Conservation (phyloP, 495 filamentous ascomycete species). For the Podospora tetraspora region DNA sequence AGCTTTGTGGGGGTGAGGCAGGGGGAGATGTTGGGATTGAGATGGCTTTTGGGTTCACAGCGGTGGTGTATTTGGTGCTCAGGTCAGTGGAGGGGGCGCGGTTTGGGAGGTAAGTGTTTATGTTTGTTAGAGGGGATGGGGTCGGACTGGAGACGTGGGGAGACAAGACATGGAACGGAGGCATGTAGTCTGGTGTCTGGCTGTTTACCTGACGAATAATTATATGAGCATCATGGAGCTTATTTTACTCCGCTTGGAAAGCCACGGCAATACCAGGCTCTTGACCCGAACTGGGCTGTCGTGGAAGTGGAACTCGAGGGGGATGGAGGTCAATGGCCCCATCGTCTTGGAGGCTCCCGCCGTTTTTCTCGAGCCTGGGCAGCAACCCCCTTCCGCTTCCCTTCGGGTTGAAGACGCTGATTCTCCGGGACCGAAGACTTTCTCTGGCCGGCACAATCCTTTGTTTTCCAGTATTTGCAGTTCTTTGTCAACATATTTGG, state of each 20-base stretch:
- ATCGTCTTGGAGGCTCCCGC: too few species aligned
- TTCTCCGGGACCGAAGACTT: not conserved
- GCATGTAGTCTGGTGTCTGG: not conserved
- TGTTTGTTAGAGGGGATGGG: not conserved
- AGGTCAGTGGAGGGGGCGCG: constrained; percentile 50
- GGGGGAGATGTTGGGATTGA: constrained; percentile 77
- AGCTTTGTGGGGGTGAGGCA: constrained; percentile 51
- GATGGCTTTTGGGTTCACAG: constrained; percentile 55
- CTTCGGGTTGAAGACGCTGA: not conserved
- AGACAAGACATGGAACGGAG: not conserved
- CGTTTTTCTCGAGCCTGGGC: not conserved
- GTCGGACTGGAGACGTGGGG: not conserved
- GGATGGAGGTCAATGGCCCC: too few species aligned
- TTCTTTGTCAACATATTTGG: not conserved
- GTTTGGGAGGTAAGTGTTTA: constrained; percentile 40
- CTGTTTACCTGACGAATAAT: not conserved
- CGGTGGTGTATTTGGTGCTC: constrained; percentile 41
- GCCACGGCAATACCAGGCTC: too few species aligned
- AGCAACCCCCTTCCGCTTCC: not conserved
- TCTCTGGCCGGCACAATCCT: not conserved
- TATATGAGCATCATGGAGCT: too few species aligned
- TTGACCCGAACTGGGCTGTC: too few species aligned
- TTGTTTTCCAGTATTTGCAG: not conserved
- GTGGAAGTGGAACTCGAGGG: not conserved
- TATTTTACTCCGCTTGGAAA: too few species aligned